Base-by-base conservation (phyloP, 495 filamentous ascomycete genomes). In the Aspergillus sclerotioniger region DNA sequence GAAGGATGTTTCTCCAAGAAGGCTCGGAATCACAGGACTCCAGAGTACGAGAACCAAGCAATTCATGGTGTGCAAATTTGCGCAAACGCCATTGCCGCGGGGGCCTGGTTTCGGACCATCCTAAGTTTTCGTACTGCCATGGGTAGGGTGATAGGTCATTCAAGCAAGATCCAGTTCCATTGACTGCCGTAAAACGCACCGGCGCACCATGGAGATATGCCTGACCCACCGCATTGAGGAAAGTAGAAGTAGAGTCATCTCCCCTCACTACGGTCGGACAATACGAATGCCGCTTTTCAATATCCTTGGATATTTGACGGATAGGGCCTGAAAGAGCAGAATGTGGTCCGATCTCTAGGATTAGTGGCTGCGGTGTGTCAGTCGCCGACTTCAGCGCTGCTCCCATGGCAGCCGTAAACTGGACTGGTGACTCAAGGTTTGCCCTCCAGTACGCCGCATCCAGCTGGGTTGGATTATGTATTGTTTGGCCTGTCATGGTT, bases 31-130 rank as follows among this genome's bases (percentile, higher is more conserved):
- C 62, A 17, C 64, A 72, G 0, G 66, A 75, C 53, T 75, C 80
- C 3, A 70, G 58, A 0, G 73, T 62, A 3, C 76, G 63, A 1
- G 62, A 62, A 0, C 83, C 83, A 0, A 86, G 66, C 0, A 83
- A 53, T 29, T 76, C 72, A 56, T 81, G 81, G 16, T 75, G 69
- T 17, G 67, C 66, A 56, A 67, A 72, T 6, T 72, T 66, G 50
- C 79, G 80, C 16, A 74, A 62, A 5, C 82, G 71, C 68, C 80
- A 81, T 20, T 80, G 73, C 33, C 64, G 55, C 0, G 63, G 67
- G n/a, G 79, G 57, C 8, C 80, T 73, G 33, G 63, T 75, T 58
- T 85, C 82, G 35, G 64, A 61, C 80, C 80, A 85, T 53, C 73
- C 72, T 15, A 49, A 43, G 5, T 56, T 49, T 8, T 70, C 66